Evolutionary conservation across 805 yeast species (phyloP).

Genomic region (Kodamaea restingae): DNA sequence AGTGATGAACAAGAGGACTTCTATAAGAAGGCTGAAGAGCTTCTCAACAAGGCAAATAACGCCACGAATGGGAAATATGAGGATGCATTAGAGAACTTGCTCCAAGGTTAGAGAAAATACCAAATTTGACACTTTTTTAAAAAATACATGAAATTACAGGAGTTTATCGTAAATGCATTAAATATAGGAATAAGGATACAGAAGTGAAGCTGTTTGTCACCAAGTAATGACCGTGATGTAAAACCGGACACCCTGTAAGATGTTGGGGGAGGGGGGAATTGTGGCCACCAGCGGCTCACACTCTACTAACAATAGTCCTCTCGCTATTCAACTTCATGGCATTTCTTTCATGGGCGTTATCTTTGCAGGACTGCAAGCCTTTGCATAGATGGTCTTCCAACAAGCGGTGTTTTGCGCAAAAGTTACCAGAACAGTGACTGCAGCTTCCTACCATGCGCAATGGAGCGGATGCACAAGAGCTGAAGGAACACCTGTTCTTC

Average conservation of each 20-base stretch:
- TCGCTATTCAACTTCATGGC: conserved; percentile 80
- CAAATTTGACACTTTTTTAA: background rate
- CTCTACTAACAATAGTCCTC: conserved; percentile 75
- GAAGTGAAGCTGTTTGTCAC: background rate
- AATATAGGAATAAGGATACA: background rate
- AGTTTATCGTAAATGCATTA: conserved; percentile 1
- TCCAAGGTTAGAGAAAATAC: background rate
- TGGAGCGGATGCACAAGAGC: conserved; percentile 60
- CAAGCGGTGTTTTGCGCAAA: conserved; percentile 81
- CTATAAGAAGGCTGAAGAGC: conserved; percentile 66
- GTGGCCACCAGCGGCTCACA: conserved; percentile 31
- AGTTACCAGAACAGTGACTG: conserved; percentile 76
- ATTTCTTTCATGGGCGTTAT: conserved; percentile 75
- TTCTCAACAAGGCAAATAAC: conserved; percentile 67
- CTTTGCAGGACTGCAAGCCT: conserved; percentile 77
- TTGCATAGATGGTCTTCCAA: conserved; percentile 80
- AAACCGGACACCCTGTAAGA: too few relatives aligned
- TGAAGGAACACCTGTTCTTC: conserved; percentile 49
- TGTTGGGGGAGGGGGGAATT: too few relatives aligned
- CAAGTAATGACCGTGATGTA: too few relatives aligned
- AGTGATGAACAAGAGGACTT: conserved; percentile 61
- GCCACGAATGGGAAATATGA: conserved; percentile 75
- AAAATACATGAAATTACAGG: background rate
- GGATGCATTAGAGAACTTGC: conserved; percentile 55
- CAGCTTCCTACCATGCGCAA: conserved; percentile 76